Evolutionary conservation across 331 rosid species (phyloP).

Genomic region (Saraca asoca): DNA sequence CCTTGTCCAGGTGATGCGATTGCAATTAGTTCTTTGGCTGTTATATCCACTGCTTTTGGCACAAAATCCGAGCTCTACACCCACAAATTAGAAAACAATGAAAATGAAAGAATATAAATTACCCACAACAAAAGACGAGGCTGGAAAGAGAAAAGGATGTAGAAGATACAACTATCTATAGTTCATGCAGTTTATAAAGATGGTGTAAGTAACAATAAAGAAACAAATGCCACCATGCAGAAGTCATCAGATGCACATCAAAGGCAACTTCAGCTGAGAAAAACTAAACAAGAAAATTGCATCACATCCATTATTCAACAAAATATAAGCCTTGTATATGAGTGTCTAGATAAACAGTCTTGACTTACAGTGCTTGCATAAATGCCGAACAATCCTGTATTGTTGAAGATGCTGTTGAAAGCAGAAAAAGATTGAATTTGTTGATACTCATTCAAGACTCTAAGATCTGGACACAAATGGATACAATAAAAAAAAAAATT

Average conservation of each 20-base stretch:
- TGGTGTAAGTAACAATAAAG: neutral
- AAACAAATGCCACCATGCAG: neutral
- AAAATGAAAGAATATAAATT: neutral
- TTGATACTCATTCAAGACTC: slow-evolving; percentile 82
- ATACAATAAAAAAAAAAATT: slow-evolving; percentile 27
- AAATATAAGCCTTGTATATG: slow-evolving; percentile 15
- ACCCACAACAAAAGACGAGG: neutral
- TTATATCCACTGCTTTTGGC: slow-evolving; percentile 66
- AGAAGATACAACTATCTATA: neutral
- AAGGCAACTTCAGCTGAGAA: neutral
- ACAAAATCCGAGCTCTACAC: slow-evolving; percentile 71
- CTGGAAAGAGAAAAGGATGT: neutral
- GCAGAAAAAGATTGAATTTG: slow-evolving; percentile 90
- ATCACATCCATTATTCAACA: slow-evolving; percentile 9
- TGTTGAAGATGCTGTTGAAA: slow-evolving; percentile 94
- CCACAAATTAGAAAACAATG: slow-evolving; percentile 26
- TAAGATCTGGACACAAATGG: slow-evolving; percentile 66
- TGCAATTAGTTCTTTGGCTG: slow-evolving; percentile 66
- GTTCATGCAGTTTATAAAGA: neutral
- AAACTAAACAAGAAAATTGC: neutral
- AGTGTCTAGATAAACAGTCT: neutral
- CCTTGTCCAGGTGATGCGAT: slow-evolving; percentile 82
- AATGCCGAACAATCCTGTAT: slow-evolving; percentile 91
- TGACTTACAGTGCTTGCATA: slow-evolving; percentile 84
- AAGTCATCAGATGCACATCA: neutral